These are phyloP conservation scores for Verticillium nubilum DNA, from an alignment of 2,329 filamentous ascomycete genomes.

Conservation along the genomic window DNA sequence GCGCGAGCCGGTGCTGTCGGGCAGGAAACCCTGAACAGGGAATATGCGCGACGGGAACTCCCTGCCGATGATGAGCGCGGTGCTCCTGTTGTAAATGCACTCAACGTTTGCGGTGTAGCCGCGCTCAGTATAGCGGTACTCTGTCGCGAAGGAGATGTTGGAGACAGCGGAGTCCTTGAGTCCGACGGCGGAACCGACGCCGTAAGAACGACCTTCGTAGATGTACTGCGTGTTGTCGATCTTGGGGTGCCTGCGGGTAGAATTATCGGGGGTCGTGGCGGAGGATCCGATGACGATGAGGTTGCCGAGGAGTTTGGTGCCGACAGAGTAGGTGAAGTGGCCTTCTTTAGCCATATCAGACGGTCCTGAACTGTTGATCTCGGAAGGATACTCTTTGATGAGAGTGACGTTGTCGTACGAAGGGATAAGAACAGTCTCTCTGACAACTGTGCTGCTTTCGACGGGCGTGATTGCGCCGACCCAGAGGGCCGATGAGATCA, in stretches of 20 bases:
- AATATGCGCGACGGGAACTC: constrained; percentile 7
- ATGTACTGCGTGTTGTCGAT: constrained; percentile 18
- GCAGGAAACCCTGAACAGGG: constrained; percentile 1
- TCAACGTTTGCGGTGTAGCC: constrained; percentile 24
- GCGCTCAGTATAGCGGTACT: constrained; percentile 25
- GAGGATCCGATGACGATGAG: constrained; percentile 15
- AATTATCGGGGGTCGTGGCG: constrained; percentile 14
- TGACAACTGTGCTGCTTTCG: constrained; percentile 4
- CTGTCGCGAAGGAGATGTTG: neutral
- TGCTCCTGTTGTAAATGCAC: constrained; percentile 29
- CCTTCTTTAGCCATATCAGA: constrained; percentile 13
- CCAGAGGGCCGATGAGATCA: constrained; percentile 11
- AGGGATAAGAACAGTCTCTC: constrained; percentile 14
- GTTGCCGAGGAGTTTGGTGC: constrained; percentile 14
- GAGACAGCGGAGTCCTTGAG: constrained; percentile 9
- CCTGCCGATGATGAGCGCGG: constrained; percentile 18
- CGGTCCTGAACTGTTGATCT: constrained; percentile 11
- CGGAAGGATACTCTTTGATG: constrained; percentile 17
- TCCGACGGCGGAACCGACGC: constrained; percentile 18
- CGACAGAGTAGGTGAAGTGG: constrained; percentile 18
- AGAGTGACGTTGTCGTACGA: constrained; percentile 12
- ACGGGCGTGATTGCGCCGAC: constrained; percentile 18
- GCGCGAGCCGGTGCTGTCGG: constrained; percentile 6
- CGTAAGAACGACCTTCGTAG: constrained; percentile 21
- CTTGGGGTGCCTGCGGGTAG: constrained; percentile 15